Percentiles rank a stretch among this genome's conserved stretches.
Conservation (phyloP, 768 basidiomycete species). For the Flagelloscypha sp. region DNA sequence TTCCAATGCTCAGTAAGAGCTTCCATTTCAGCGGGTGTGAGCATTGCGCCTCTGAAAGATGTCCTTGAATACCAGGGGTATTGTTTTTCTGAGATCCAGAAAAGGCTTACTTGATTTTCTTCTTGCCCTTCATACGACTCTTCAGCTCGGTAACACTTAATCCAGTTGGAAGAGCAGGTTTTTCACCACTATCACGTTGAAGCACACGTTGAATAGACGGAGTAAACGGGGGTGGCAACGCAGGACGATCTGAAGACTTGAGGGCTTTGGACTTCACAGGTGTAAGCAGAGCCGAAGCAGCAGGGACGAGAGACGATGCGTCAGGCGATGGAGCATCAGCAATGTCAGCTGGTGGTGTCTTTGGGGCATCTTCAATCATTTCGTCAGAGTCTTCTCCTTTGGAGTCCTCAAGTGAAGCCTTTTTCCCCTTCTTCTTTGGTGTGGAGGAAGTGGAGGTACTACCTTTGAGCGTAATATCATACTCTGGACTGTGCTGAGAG, state of each 20-base stretch:
- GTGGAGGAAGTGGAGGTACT: no score
- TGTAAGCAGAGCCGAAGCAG: conserved; percentile 20
- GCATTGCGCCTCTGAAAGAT: conserved; percentile 48
- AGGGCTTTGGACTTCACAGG: conserved; percentile 8
- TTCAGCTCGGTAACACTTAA: conserved; percentile 50
- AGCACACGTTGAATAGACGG: conserved; percentile 52
- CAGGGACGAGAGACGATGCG: conserved; percentile 23
- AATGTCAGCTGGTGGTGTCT: conserved; percentile 7
- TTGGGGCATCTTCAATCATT: conserved; percentile 3
- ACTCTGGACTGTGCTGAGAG: conserved; percentile 46
- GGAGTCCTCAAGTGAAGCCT: conserved; percentile 4
- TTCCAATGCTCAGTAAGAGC: conserved; percentile 67
- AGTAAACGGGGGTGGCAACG: conserved; percentile 53
- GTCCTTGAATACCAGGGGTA: conserved; percentile 9
- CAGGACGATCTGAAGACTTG: conserved; percentile 19
- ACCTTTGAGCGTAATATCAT: conserved; percentile 40
- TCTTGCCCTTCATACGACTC: conserved; percentile 57
- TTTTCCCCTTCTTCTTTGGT: conserved; percentile 8
- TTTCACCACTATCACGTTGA: conserved; percentile 29
- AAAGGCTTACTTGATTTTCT: conserved; percentile 56
- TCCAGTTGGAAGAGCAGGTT: conserved; percentile 46
- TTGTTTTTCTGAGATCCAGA: conserved; percentile 1
- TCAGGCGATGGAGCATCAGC: conserved; percentile 16
- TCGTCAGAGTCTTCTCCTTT: background rate
- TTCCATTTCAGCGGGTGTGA: conserved; percentile 80